Percentiles rank a stretch among this genome's conserved stretches.
Conservation (phyloP, 768 basidiomycete species). For the Agaricus blazei region DNA sequence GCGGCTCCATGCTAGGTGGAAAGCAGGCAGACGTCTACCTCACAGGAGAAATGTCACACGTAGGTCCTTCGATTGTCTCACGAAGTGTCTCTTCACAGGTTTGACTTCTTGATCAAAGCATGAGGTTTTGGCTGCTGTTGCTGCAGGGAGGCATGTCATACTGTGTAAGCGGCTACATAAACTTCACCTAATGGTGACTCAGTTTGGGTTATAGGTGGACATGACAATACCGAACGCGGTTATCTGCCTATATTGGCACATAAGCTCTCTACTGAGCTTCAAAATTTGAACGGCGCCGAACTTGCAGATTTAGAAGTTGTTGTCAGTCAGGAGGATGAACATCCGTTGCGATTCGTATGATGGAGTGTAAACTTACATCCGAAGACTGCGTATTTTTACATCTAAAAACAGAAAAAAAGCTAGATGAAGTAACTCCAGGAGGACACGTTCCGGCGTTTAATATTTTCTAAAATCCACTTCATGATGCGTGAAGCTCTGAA, state of each 20-base stretch:
- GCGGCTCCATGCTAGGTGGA: slow-evolving; percentile 69
- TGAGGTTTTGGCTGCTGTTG: slow-evolving; percentile 78
- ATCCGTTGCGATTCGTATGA: slow-evolving; percentile 71
- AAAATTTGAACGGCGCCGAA: slow-evolving; percentile 25
- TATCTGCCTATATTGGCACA: slow-evolving; percentile 75
- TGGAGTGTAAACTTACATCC: slow-evolving; percentile 2
- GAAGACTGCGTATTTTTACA: neutral
- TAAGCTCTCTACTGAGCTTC: slow-evolving; percentile 53
- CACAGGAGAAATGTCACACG: slow-evolving; percentile 92
- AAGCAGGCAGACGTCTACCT: slow-evolving; percentile 81
- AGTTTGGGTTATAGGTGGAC: slow-evolving; percentile 54
- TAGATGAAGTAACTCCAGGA: neutral
- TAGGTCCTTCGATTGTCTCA: slow-evolving; percentile 28
- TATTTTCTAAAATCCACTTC: neutral
- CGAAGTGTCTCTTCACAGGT: slow-evolving; percentile 13
- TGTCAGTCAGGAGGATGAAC: slow-evolving; percentile 66
- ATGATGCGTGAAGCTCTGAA: neutral
- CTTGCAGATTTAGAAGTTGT: slow-evolving; percentile 51
- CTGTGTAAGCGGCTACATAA: slow-evolving; percentile 57
- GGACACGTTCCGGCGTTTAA: neutral
- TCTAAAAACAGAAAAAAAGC: no score
- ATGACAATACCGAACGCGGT: slow-evolving; percentile 93
- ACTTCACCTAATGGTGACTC: slow-evolving; percentile 23
- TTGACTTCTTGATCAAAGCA: slow-evolving; percentile 48
- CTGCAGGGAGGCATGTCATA: slow-evolving; percentile 72